Conservation (phyloP, 805 yeast genomes). For the Danielia oregonensis region DNA sequence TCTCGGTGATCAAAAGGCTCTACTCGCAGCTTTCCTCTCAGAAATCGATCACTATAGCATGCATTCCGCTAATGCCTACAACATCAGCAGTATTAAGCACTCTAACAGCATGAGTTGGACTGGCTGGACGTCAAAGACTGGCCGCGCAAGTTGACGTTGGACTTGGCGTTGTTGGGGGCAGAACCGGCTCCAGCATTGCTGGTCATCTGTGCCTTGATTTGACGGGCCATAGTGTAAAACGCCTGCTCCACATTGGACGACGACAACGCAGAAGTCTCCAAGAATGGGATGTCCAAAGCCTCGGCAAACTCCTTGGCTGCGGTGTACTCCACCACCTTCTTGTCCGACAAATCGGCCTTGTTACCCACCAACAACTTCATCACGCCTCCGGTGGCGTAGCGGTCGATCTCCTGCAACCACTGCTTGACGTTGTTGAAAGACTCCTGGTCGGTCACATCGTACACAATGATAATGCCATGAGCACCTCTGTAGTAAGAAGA, state of each 20-base stretch:
- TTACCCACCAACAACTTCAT: conserved; percentile 94
- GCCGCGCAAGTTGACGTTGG: conserved; percentile 70
- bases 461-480: conserved; percentile 95
- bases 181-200: conserved; percentile 45
- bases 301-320: conserved; percentile 98
- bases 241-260: conserved; percentile 98
- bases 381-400: conserved; percentile 97
- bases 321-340: conserved; percentile 92
- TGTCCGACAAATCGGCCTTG: conserved; percentile 90
- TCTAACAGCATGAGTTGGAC: conserved; percentile 39
- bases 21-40: too few relatives aligned
- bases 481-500: conserved; percentile 98
- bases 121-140: conserved; percentile 47
- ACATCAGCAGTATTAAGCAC: too few relatives aligned
- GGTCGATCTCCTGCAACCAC: conserved; percentile 98
- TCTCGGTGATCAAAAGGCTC: too few relatives aligned
- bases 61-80: too few relatives aligned
- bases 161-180: conserved; percentile 43
- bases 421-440: conserved; percentile 94
- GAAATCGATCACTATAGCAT: too few relatives aligned
- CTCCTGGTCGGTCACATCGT: conserved; percentile 97
- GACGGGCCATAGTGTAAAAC: conserved; percentile 97
- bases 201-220: conserved; percentile 93
- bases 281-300: conserved; percentile 86
- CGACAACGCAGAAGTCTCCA: conserved; percentile 93